phyloP scores from a whole-genome alignment of 805 yeast species.

The Naumovozyma baii region DNA sequence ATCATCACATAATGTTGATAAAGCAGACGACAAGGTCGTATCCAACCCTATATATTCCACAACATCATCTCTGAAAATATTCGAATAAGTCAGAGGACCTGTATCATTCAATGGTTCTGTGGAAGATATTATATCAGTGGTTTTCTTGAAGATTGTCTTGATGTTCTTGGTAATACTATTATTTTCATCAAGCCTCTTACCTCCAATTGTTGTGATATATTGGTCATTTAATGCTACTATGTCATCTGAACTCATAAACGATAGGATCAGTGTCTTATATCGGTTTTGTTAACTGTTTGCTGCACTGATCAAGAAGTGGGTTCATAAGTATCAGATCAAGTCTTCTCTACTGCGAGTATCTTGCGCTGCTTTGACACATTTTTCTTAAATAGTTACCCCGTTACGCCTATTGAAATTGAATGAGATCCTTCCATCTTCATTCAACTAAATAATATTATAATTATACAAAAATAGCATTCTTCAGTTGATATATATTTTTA shows the following conservation, averaged over 20 bases:
- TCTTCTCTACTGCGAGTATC: too few relatives aligned
- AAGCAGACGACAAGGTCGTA: conserved; percentile 5
- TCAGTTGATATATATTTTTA: too few relatives aligned
- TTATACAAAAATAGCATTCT: too few relatives aligned
- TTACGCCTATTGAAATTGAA: too few relatives aligned
- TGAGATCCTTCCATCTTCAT: too few relatives aligned
- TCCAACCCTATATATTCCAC: conserved; percentile 5
- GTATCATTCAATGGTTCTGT: conserved; percentile 2
- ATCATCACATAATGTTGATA: conserved; percentile 6
- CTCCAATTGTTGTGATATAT: not conserved
- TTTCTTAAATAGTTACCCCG: too few relatives aligned
- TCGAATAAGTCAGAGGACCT: conserved; percentile 22
- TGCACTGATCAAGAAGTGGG: too few relatives aligned
- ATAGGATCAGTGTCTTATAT: not conserved
- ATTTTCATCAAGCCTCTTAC: not conserved
- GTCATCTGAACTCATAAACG: not conserved
- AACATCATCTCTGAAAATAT: conserved; percentile 14
- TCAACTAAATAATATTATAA: too few relatives aligned
- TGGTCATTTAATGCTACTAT: not conserved
- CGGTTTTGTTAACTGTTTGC: too few relatives aligned
- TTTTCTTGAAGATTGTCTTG: conserved; percentile 9
- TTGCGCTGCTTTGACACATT: too few relatives aligned
- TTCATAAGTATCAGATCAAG: too few relatives aligned
- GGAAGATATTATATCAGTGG: conserved; percentile 8
- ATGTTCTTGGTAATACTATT: conserved; percentile 5